Evolutionary conservation across 1,139 yeast genomes (phyloP).

Genomic region (Pichia inconspicua): DNA sequence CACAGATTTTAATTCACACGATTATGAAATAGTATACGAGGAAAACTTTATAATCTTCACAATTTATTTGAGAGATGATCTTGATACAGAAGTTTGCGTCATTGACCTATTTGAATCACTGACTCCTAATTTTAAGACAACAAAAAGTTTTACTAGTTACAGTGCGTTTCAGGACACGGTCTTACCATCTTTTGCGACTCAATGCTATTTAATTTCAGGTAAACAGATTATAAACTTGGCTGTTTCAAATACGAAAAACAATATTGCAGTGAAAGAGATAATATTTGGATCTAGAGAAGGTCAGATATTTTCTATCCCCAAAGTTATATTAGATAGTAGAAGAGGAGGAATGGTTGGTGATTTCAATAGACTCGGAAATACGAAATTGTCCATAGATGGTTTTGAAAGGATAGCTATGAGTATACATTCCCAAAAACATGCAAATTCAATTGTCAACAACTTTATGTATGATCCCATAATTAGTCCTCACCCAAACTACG

Average conservation of each 20-base stretch:
- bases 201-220: conserved; percentile 58
- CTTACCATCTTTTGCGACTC: conserved; percentile 39
- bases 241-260: conserved; percentile 59
- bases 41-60: conserved; percentile 82
- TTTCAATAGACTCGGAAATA: conserved; percentile 4
- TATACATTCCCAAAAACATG: conserved; percentile 4
- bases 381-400: background rate
- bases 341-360: conserved; percentile 28
- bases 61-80: conserved; percentile 37
- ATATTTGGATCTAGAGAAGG: conserved; percentile 53
- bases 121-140: conserved; percentile 36
- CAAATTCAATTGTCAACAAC: conserved; percentile 2
- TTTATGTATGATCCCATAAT: conserved; percentile 55
- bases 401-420: background rate
- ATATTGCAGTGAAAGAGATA: conserved; percentile 67
- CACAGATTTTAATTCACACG: background rate
- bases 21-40: conserved; percentile 54
- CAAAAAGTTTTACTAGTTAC: conserved; percentile 22
- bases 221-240: conserved; percentile 40
- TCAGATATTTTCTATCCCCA: conserved; percentile 65
- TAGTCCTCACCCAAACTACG: conserved; percentile 27
- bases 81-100: conserved; percentile 55
- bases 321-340: conserved; percentile 53
- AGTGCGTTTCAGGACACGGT: conserved; percentile 16
- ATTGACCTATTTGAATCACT: conserved; percentile 71